These are phyloP conservation scores for Pythium biforme DNA, from an alignment of 352 stramenopile species.

Conservation along the genomic window DNA sequence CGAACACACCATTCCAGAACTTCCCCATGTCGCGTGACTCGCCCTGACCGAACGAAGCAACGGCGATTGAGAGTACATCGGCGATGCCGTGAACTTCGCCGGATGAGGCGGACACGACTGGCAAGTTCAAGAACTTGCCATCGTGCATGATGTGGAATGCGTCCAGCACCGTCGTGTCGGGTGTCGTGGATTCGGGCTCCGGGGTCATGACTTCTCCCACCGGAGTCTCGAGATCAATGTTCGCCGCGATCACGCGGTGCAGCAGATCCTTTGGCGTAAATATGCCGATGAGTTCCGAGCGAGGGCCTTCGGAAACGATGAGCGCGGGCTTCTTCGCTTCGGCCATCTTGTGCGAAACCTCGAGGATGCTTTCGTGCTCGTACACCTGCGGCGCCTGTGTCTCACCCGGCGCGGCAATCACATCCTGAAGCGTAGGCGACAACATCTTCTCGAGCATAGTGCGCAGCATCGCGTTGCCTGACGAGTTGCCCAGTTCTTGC, in stretches of 20 bases:
- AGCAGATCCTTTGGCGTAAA: slow-evolving; percentile 98
- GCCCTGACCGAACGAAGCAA: slow-evolving; percentile 66
- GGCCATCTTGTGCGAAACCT: slow-evolving; percentile 77
- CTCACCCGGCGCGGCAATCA: slow-evolving; percentile 61
- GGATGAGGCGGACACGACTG: slow-evolving; percentile 85
- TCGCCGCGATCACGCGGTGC: slow-evolving; percentile 91
- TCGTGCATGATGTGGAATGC: slow-evolving; percentile 99
- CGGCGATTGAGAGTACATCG: slow-evolving; percentile 78
- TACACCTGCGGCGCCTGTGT: slow-evolving; percentile 74
- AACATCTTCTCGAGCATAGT: slow-evolving; percentile 89
- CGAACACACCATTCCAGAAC: slow-evolving; percentile 78
- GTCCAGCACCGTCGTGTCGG: slow-evolving; percentile 94
- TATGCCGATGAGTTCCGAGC: slow-evolving; percentile 90
- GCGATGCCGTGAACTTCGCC: slow-evolving; percentile 78
- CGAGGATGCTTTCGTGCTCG: slow-evolving; percentile 61
- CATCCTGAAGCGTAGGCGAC: slow-evolving; percentile 77
- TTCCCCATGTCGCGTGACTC: slow-evolving; percentile 75
- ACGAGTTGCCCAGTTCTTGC: slow-evolving; percentile 67
- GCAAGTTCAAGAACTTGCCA: slow-evolving; percentile 96
- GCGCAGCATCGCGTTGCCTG: slow-evolving; percentile 57
- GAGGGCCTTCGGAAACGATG: slow-evolving; percentile 63
- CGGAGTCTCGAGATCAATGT: slow-evolving; percentile 87
- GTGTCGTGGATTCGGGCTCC: slow-evolving; percentile 92
- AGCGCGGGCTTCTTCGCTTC: slow-evolving; percentile 76
- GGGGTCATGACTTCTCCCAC: slow-evolving; percentile 95